Conservation (phyloP, 106 monocot species). For the Acorus calamus region DNA sequence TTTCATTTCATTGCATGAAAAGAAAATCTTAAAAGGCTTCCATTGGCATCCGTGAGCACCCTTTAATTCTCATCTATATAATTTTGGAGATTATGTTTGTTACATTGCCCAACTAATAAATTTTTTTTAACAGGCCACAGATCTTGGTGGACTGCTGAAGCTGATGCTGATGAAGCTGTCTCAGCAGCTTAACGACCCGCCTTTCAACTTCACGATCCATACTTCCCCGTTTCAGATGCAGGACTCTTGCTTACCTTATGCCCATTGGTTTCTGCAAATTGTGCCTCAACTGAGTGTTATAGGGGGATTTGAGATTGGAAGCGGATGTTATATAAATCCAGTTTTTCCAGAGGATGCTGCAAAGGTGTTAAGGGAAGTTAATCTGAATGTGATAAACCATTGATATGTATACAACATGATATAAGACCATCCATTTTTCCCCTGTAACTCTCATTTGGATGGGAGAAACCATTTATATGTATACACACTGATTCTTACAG, state of each 20-base stretch:
- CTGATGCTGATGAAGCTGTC: conserved; percentile 62
- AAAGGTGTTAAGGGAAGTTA: conserved; percentile 57
- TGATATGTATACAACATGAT: too few species aligned
- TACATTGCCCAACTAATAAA: too few species aligned
- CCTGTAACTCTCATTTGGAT: too few species aligned
- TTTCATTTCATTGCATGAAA: too few species aligned
- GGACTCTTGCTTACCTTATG: conserved; percentile 24
- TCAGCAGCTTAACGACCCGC: conserved; percentile 72
- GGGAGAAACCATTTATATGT: too few species aligned
- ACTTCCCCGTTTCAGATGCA: conserved; percentile 51
- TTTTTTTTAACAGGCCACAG: conserved; percentile 42
- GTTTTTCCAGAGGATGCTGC: conserved; percentile 92
- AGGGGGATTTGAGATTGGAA: conserved; percentile 91
- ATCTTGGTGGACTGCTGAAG: conserved; percentile 66
- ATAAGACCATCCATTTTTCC: background rate
- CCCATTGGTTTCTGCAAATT: conserved; percentile 95
- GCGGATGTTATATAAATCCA: conserved; percentile 87
- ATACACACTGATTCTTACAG: too few species aligned
- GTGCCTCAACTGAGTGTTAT: conserved; percentile 52
- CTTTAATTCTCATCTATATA: too few species aligned
- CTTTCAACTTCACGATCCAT: conserved; percentile 89
- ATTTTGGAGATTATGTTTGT: too few species aligned
- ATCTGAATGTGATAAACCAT: background rate
- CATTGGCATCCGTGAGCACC: too few species aligned
- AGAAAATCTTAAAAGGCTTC: too few species aligned